phyloP scores from a whole-genome alignment of 805 yeast genomes.

The Wickerhamomyces subpelliculosus region DNA sequence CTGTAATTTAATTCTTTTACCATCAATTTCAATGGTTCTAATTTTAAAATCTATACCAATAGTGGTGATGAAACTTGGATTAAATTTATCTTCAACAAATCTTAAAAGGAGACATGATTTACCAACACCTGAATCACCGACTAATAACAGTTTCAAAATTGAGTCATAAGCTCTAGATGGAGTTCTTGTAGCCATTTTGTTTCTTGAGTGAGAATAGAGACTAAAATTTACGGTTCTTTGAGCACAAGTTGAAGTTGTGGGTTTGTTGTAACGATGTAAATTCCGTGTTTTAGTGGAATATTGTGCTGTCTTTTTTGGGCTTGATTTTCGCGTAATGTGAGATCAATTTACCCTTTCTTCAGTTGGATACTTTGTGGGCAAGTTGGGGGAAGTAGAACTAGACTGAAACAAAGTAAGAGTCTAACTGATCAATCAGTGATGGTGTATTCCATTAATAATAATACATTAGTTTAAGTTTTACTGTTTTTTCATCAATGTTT shows the following conservation, averaged over 20 bases:
- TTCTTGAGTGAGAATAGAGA: no score
- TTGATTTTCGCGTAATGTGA: background rate
- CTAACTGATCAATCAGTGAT: no score
- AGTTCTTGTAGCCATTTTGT: slow-evolving; percentile 43
- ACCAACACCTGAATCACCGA: slow-evolving; percentile 91
- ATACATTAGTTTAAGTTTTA: no score
- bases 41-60: slow-evolving; percentile 98
- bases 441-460: no score
- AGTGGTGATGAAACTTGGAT: slow-evolving; percentile 94
- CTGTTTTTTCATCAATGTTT: no score
- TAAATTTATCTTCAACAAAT: slow-evolving; percentile 94
- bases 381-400: no score
- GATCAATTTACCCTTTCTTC: slow-evolving; percentile 1
- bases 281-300: background rate
- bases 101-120: slow-evolving; percentile 86
- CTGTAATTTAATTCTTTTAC: slow-evolving; percentile 88
- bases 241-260: no score
- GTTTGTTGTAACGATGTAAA: no score
- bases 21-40: slow-evolving; percentile 90
- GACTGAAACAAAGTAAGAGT: no score
- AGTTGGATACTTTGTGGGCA: no score
- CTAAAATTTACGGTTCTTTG: no score
- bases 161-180: slow-evolving; percentile 76
- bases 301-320: background rate
- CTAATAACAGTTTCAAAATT: slow-evolving; percentile 85